These are phyloP conservation scores for Ogataea pignaliae DNA, from an alignment of 805 yeast species.

Conservation along the genomic window DNA sequence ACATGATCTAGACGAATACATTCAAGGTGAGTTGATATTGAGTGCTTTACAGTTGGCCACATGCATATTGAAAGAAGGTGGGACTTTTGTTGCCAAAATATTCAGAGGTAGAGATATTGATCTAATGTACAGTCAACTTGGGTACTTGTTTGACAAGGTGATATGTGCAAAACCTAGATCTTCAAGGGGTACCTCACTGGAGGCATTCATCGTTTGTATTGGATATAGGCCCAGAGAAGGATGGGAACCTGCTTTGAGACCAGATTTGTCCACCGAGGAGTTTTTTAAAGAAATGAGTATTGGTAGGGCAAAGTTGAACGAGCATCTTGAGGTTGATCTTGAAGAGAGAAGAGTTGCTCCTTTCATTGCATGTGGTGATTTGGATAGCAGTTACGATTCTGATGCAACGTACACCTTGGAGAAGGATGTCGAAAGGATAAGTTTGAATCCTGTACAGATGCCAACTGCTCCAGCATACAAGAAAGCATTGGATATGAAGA, in stretches of 20 bases:
- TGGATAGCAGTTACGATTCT: constrained; percentile 73
- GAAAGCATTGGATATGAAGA: constrained; percentile 80
- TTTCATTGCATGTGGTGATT: constrained; percentile 94
- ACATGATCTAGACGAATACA: constrained; percentile 94
- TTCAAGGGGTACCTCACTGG: constrained; percentile 90
- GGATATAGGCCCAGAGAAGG: constrained; percentile 81
- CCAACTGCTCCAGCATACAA: constrained; percentile 98
- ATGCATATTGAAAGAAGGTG: constrained; percentile 83
- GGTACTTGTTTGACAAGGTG: constrained; percentile 78
- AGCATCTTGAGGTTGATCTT: constrained; percentile 42
- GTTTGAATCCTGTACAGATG: constrained; percentile 87
- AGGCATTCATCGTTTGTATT: constrained; percentile 88
- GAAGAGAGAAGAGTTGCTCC: constrained; percentile 81
- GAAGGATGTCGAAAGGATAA: constrained; percentile 33
- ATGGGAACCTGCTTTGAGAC: constrained; percentile 67
- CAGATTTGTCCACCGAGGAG: constrained; percentile 65
- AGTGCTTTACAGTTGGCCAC: constrained; percentile 92
- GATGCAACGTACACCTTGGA: constrained; percentile 86
- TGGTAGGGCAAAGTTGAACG: constrained; percentile 47
- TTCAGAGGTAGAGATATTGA: constrained; percentile 96
- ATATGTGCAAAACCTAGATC: constrained; percentile 96
- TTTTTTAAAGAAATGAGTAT: constrained; percentile 64
- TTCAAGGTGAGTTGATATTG: constrained; percentile 89
- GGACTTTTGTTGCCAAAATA: constrained; percentile 92
- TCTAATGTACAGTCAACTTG: constrained; percentile 85